A percentile compares a stretch with the other conserved stretches of the same genome.
Conservation (phyloP, 164 flowering plant species). For the Chimonanthus salicifolius region DNA sequence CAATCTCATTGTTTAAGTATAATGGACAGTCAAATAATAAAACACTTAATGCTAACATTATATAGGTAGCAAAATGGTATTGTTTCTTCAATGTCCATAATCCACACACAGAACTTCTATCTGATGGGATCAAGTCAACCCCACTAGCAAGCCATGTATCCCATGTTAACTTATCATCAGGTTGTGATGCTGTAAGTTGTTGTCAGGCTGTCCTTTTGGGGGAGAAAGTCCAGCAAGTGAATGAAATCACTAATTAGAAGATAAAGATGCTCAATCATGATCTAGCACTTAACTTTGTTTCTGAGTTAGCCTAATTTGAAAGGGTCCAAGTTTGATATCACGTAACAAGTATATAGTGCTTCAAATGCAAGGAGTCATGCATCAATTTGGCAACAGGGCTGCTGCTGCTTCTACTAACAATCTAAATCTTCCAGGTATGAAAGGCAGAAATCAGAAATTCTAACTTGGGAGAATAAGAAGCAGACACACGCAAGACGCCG, state of each 20-base stretch:
- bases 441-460: slow-evolving; percentile 34
- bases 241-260: background rate
- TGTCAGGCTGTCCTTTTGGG: no score
- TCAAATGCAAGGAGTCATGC: background rate
- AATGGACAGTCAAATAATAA: no score
- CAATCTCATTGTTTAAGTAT: no score
- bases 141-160: no score
- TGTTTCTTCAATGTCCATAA: no score
- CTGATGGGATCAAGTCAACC: no score
- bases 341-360: background rate
- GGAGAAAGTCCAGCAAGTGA: background rate
- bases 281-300: background rate
- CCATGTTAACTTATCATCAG: no score
- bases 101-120: no score
- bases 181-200: no score
- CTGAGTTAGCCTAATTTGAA: background rate
- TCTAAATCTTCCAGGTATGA: slow-evolving; percentile 41
- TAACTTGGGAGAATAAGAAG: slow-evolving; percentile 64
- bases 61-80: background rate
- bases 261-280: background rate
- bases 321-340: background rate
- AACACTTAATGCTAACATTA: background rate
- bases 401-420: slow-evolving; percentile 1
- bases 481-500: slow-evolving; percentile 39
- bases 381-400: background rate